These are phyloP conservation scores for Panellus pusillus DNA, from an alignment of 768 basidiomycete species.

Conservation along the genomic window DNA sequence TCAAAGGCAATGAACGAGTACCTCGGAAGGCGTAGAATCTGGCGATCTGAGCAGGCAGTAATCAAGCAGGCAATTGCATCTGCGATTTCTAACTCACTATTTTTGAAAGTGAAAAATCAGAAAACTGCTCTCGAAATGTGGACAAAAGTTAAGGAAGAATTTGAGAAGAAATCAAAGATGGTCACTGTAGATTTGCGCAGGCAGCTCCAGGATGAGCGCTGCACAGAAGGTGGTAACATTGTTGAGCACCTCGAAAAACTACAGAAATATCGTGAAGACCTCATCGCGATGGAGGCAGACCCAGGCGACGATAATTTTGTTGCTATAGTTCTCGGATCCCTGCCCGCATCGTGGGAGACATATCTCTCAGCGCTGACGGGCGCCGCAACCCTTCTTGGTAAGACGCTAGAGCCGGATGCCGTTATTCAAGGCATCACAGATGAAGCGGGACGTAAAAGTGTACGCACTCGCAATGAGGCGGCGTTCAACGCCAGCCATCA, in stretches of 20 bases:
- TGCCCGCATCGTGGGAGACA: neutral
- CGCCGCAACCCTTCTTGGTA: conserved; percentile 3
- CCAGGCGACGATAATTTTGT: neutral
- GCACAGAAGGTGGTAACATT: conserved; percentile 24
- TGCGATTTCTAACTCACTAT: conserved; percentile 23
- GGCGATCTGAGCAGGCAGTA: conserved; percentile 20
- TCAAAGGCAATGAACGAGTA: neutral
- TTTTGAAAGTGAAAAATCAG: conserved; percentile 22
- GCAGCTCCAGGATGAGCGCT: conserved; percentile 22
- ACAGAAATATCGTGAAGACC: neutral
- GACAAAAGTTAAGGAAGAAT: conserved; percentile 18
- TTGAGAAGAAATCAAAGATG: conserved; percentile 22
- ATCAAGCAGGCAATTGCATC: conserved; percentile 24
- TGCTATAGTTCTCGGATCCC: neutral
- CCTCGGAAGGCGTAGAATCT: neutral
- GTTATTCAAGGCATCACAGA: conserved; percentile 2
- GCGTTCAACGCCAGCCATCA: neutral
- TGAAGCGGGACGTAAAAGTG: neutral
- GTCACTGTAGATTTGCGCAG: conserved; percentile 24
- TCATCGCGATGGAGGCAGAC: conserved; percentile 1
- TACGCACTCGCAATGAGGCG: neutral
- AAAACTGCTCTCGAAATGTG: conserved; percentile 19
- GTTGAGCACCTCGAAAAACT: conserved; percentile 20
- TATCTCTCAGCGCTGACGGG: conserved; percentile 3
- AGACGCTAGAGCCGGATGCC: neutral